Percentiles rank a stretch among this genome's conserved stretches.
phyloP scores from a whole-genome alignment of 371 early-diverging fungal species.

The Coemansia sp. region DNA sequence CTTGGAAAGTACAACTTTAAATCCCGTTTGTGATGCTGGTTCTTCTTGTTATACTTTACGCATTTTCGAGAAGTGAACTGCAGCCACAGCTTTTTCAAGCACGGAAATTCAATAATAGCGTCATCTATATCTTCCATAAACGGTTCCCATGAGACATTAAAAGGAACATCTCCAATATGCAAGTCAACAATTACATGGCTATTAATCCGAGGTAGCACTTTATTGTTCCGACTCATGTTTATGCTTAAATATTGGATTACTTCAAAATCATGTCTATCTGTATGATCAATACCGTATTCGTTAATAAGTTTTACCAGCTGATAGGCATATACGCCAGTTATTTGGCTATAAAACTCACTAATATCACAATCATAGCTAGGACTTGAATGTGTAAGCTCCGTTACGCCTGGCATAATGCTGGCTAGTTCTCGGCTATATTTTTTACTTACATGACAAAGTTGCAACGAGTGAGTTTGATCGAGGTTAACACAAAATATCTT shows the following conservation, averaged over 20 bases:
- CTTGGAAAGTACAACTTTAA: conserved; percentile 64
- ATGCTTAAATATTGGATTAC: not conserved
- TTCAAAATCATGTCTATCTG: not conserved
- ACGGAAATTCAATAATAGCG: not conserved
- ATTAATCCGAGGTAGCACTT: not conserved
- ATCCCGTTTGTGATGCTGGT: not conserved
- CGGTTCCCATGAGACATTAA: not conserved
- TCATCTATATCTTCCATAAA: not conserved
- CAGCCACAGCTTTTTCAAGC: not conserved
- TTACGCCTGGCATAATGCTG: not conserved
- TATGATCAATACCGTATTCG: not conserved
- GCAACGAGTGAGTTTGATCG: not conserved
- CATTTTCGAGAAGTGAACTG: not conserved
- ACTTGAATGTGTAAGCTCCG: not conserved
- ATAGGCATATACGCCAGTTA: not conserved
- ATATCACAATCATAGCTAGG: not conserved
- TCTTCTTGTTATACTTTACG: not conserved
- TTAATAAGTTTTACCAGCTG: not conserved
- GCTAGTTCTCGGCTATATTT: not conserved
- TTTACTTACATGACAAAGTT: not conserved
- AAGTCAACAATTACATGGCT: not conserved
- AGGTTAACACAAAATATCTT: not conserved
- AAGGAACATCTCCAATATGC: not conserved
- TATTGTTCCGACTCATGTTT: not conserved
- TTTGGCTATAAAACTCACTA: not conserved